These are phyloP conservation scores for Saccharomycopsis amapae DNA, from an alignment of 805 yeast species.

Conservation along the genomic window DNA sequence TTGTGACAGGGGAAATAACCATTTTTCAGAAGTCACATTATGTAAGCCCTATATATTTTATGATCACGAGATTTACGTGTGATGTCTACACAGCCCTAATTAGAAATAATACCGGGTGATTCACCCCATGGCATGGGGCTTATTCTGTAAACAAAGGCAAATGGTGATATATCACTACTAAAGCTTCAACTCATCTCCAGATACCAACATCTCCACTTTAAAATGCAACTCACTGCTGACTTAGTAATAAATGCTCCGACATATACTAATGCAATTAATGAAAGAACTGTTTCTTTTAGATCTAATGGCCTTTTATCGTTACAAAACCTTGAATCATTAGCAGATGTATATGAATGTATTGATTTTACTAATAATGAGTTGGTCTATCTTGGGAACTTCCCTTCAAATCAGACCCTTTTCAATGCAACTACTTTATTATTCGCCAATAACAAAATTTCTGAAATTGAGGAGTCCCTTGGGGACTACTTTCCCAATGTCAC, in stretches of 20 bases:
- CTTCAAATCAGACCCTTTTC: constrained; percentile 26
- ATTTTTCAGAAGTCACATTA: too few species aligned
- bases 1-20: too few species aligned
- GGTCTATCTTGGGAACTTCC: constrained; percentile 45
- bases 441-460: constrained; percentile 53
- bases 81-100: too few species aligned
- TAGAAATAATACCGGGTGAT: neutral
- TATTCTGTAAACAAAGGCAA: too few species aligned
- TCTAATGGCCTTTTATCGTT: constrained; percentile 35
- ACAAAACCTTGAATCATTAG: constrained; percentile 37
- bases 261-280: constrained; percentile 37
- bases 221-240: constrained; percentile 55
- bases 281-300: constrained; percentile 37
- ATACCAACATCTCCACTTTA: too few species aligned
- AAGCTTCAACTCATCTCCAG: too few species aligned
- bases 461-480: constrained; percentile 32
- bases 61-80: too few species aligned
- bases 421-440: constrained; percentile 48
- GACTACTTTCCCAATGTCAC: constrained; percentile 40
- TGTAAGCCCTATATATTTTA: too few species aligned
- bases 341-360: constrained; percentile 43
- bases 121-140: neutral
- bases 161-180: too few species aligned
- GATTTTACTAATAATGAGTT: constrained; percentile 76
- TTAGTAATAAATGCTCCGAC: constrained; percentile 43